Conservation (phyloP, 164 flowering plant species). For the Kalanchoe fedtschenkoi region DNA sequence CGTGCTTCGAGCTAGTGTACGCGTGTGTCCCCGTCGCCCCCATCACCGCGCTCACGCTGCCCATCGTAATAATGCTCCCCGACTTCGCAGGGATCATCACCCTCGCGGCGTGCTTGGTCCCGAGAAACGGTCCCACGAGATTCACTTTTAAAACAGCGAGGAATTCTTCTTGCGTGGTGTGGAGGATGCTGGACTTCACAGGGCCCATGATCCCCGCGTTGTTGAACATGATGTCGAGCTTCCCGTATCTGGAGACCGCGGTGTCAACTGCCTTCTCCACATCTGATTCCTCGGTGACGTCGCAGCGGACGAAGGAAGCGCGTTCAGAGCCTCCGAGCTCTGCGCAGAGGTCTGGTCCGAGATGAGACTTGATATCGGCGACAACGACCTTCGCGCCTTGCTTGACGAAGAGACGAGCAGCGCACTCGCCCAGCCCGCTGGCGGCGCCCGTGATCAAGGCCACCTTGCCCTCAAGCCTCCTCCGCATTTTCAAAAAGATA, state of each 20-base stretch:
- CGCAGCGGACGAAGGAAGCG: conserved; percentile 1
- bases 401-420: conserved; percentile 4
- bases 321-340: neutral
- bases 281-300: neutral
- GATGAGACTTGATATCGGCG: neutral
- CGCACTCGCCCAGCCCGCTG: neutral
- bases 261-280: neutral
- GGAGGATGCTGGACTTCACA: neutral
- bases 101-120: conserved; percentile 4
- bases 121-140: conserved; percentile 3
- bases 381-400: conserved; percentile 4
- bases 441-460: conserved; percentile 6
- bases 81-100: conserved; percentile 4
- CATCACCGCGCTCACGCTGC: neutral
- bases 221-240: conserved; percentile 7
- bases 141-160: neutral
- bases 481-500: too few relatives aligned
- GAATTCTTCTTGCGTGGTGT: neutral
- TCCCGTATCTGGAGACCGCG: conserved; percentile 5
- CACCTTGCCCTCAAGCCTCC: conserved; percentile 7
- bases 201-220: neutral
- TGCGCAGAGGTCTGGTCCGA: neutral
- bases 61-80: neutral
- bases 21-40: neutral
- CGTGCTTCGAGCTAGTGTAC: neutral